Base-by-base conservation (phyloP, 2,329 filamentous ascomycete genomes). In the Fusarium foetens region DNA sequence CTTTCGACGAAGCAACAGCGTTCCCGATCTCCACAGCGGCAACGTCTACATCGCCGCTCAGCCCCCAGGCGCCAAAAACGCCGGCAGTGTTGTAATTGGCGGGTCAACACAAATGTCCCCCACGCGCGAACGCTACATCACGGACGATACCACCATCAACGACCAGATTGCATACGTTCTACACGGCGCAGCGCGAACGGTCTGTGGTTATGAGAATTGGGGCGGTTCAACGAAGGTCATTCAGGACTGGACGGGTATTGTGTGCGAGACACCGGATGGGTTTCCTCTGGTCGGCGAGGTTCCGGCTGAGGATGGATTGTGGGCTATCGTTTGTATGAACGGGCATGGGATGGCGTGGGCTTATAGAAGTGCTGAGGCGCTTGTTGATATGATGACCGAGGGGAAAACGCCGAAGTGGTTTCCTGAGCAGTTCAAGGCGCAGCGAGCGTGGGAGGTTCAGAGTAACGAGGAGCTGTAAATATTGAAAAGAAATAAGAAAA, bases 291-390 rank as follows among this genome's bases (percentile, higher is more conserved):
- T 70, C 0, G 67, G 67, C 12, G 67, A 70, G 7, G 51, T 70
- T 3, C 67, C 67, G 9, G 67, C 66, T 4, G 66, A 70, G 17
- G 61, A 70, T 38, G 67, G 67, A 3, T 35, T 70, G 2, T 70
- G 67, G 67, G 61, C 67, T 35, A 70, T 70, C 3, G 45, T 70
- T 3, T 70, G 67, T n/a, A 70, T 70, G 67, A 70, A 70, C 1
- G 67, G 67, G 0, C 67, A 70, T 3, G 67, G 67, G 8, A 70
- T 70, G 67, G 67, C 67, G 2, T 70, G 67, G 67, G 61, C 66
- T 7, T 70, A 70, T 54, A 62, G 66, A 0, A 70, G 67, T 21
- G 67, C 67, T 5, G 67, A 70, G 54, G 67, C 67, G 6, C 51
- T 70, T 9, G 67, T 70, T 23, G 66, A 66, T 7, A 70, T 70